Evolutionary conservation across 306 rosid genomes (phyloP).

Genomic region (Quercus aquifolioides): DNA sequence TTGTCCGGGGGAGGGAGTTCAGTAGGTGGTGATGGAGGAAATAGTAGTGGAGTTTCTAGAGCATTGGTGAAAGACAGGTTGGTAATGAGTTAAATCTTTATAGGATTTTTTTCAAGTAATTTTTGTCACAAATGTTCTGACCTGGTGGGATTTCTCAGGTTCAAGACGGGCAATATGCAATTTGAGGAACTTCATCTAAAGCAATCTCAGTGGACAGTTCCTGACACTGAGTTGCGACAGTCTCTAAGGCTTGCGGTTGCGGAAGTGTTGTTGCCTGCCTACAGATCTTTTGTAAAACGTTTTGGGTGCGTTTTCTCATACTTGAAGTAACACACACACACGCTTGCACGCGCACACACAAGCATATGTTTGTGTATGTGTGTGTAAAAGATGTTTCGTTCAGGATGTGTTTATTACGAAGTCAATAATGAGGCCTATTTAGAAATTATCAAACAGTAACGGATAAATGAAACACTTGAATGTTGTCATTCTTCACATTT

Average conservation of each 20-base stretch:
- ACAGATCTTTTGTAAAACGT: no score
- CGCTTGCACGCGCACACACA: no score
- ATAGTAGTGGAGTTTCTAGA: slow-evolving; percentile 86
- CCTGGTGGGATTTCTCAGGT: slow-evolving; percentile 46
- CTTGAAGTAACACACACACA: neutral
- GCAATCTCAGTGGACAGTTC: slow-evolving; percentile 96
- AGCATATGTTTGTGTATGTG: no score
- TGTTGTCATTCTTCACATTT: neutral
- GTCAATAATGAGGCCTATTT: neutral
- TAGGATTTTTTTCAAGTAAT: neutral
- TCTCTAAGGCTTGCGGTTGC: no score
- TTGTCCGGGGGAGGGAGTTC: slow-evolving; percentile 78
- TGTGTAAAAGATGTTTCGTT: neutral
- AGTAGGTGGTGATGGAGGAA: slow-evolving; percentile 66
- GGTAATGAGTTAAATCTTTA: neutral
- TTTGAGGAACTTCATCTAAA: slow-evolving; percentile 97
- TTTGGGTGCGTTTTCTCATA: no score
- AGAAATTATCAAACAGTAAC: neutral
- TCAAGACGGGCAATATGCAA: slow-evolving; percentile 67
- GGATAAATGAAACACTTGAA: neutral
- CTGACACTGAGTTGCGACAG: slow-evolving; percentile 69
- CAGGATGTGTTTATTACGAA: no score
- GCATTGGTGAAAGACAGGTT: slow-evolving; percentile 92
- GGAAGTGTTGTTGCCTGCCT: no score
- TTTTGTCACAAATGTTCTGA: slow-evolving; percentile 11